Evolutionary conservation across 2,329 filamentous ascomycete genomes (phyloP).

Genomic region (Xylariaceae sp.): DNA sequence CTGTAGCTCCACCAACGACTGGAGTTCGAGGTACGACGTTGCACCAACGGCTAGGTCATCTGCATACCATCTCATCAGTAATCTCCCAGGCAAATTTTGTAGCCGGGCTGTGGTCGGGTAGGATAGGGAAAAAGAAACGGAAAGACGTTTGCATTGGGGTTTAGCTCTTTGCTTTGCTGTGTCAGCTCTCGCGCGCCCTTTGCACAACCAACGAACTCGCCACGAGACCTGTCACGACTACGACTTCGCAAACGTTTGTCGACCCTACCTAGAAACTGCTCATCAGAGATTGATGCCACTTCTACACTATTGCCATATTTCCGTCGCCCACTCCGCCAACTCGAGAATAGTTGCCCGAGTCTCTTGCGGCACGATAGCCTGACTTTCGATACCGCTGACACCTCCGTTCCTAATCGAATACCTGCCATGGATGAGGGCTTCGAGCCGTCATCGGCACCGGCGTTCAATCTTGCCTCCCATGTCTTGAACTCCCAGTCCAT

Average conservation of each 20-base stretch:
- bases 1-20: constrained; percentile 9
- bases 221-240: constrained; percentile 13
- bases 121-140: constrained; percentile 1
- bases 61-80: constrained; percentile 11
- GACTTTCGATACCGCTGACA: not conserved
- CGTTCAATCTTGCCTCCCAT: constrained; percentile 45
- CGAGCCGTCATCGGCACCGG: constrained; percentile 45
- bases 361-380: constrained; percentile 1
- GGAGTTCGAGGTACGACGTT: constrained; percentile 21
- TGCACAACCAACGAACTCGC: constrained; percentile 12
- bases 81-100: not conserved
- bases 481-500: constrained; percentile 49
- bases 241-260: constrained; percentile 14
- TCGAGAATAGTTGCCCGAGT: constrained; percentile 8
- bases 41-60: constrained; percentile 9
- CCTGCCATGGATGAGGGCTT: constrained; percentile 46
- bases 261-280: not conserved
- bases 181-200: constrained; percentile 14
- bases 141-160: not conserved
- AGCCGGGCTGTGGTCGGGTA: constrained; percentile 1
- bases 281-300: constrained; percentile 19
- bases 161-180: not conserved
- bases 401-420: not conserved
- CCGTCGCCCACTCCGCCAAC: constrained; percentile 2
- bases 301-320: constrained; percentile 9